phyloP scores from a whole-genome alignment of 1,284 basidiomycete genomes.

The Ustilago trichophora region DNA sequence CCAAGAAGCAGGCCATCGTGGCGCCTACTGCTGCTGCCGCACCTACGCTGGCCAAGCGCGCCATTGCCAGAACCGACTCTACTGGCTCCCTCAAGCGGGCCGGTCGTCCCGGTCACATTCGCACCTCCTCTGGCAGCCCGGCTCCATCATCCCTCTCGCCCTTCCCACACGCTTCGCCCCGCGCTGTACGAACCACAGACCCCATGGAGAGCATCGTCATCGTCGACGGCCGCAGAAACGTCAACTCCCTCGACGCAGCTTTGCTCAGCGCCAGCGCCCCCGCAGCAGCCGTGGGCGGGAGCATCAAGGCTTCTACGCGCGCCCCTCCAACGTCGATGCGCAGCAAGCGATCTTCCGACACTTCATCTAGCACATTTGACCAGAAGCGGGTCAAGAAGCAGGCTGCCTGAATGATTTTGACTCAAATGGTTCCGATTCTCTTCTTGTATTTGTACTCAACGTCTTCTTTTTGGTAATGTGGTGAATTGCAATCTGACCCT shows the following conservation, averaged over 20 bases:
- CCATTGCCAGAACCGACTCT: constrained; percentile 46
- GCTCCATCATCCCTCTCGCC: constrained; percentile 62
- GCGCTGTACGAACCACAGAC: constrained; percentile 24
- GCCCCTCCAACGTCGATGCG: constrained; percentile 13
- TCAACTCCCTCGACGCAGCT: constrained; percentile 53
- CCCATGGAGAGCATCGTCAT: constrained; percentile 38
- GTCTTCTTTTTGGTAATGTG: too few species aligned
- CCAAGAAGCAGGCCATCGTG: constrained; percentile 18
- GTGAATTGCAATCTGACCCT: too few species aligned
- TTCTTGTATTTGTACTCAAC: not conserved
- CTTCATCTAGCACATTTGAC: constrained; percentile 17
- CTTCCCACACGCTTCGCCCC: constrained; percentile 59
- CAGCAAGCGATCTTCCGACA: constrained; percentile 37
- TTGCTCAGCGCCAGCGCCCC: constrained; percentile 56
- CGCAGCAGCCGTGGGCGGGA: constrained; percentile 10
- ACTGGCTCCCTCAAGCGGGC: constrained; percentile 37
- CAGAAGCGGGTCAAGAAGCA: constrained; percentile 49
- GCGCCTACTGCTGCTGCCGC: constrained; percentile 20
- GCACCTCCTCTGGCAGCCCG: constrained; percentile 52
- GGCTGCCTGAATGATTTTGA: constrained; percentile 13
- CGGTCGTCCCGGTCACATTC: constrained; percentile 27
- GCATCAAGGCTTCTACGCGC: not conserved
- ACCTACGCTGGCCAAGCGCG: constrained; percentile 53
- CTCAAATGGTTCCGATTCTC: too few species aligned
- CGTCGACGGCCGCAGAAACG: constrained; percentile 27